phyloP scores from a whole-genome alignment of 805 yeast species.

The Peterozyma xylosa region DNA sequence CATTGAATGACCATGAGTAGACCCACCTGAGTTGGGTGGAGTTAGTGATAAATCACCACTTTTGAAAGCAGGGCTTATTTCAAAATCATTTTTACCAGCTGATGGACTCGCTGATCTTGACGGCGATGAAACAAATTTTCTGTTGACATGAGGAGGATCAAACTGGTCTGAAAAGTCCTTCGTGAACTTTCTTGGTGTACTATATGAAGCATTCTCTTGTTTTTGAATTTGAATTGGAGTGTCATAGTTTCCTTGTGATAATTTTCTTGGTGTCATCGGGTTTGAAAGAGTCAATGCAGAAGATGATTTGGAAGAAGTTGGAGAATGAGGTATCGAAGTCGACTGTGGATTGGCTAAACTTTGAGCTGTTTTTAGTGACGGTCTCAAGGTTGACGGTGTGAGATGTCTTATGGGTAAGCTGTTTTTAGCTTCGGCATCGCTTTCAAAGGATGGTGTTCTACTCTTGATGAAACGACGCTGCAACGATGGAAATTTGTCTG shows the following conservation, averaged over 20 bases:
- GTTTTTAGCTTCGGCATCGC: background rate
- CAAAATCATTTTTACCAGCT: slow-evolving; percentile 5
- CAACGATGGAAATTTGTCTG: slow-evolving; percentile 21
- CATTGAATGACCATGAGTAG: slow-evolving; percentile 17
- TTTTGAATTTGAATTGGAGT: no score
- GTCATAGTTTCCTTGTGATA: background rate
- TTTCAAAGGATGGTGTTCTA: no score
- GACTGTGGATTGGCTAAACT: background rate
- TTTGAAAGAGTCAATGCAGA: no score
- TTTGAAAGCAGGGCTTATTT: no score
- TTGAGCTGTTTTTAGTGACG: background rate
- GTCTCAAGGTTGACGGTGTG: background rate
- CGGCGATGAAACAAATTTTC: background rate
- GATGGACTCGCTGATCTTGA: slow-evolving; percentile 4
- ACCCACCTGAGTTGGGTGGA: background rate
- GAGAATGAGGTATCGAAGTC: background rate
- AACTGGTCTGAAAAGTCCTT: slow-evolving; percentile 8
- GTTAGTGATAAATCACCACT: no score
- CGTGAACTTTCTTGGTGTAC: background rate
- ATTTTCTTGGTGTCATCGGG: slow-evolving; percentile 1
- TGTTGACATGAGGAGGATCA: background rate
- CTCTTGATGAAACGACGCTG: slow-evolving; percentile 16
- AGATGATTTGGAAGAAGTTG: background rate
- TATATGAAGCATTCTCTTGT: no score
- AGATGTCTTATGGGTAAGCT: background rate